A percentile compares a stretch with the other conserved stretches of the same genome.
These are phyloP conservation scores for Drechslera avenae DNA, from an alignment of 2,329 filamentous ascomycete species.

Conservation along the genomic window DNA sequence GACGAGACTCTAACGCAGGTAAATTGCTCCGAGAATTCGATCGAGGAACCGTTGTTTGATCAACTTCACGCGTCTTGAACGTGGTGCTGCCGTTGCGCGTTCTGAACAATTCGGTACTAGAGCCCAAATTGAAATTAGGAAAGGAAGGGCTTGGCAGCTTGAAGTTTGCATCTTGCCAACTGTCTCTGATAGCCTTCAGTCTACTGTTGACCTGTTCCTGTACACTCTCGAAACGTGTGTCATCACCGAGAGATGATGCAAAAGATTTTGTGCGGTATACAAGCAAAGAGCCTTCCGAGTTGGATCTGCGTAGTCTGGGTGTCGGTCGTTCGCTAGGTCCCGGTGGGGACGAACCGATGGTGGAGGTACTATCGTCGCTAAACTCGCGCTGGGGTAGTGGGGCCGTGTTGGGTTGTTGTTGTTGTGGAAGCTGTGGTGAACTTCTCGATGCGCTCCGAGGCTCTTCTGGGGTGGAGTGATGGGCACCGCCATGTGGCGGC, in stretches of 20 bases:
- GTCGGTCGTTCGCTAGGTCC: slow-evolving; percentile 22
- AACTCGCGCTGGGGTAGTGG: slow-evolving; percentile 26
- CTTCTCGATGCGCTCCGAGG: slow-evolving; percentile 8
- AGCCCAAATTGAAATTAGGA: slow-evolving; percentile 56
- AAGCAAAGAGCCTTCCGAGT: slow-evolving; percentile 76
- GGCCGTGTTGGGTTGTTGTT: slow-evolving; percentile 21
- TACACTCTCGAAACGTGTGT: slow-evolving; percentile 78
- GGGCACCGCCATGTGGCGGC: slow-evolving; percentile 30
- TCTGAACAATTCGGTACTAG: slow-evolving; percentile 38
- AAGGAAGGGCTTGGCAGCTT: slow-evolving; percentile 61
- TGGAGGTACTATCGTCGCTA: slow-evolving; percentile 24
- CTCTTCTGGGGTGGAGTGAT: slow-evolving; percentile 14
- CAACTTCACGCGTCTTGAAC: slow-evolving; percentile 19
- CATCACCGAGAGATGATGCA: slow-evolving; percentile 83
- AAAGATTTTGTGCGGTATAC: slow-evolving; percentile 76
- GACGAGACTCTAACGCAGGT: slow-evolving; percentile 17
- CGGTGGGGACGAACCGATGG: slow-evolving; percentile 13
- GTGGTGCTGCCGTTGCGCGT: slow-evolving; percentile 21
- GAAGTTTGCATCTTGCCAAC: slow-evolving; percentile 80
- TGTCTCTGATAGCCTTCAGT: slow-evolving; percentile 88
- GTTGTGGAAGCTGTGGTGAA: slow-evolving; percentile 15
- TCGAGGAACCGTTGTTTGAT: slow-evolving; percentile 19
- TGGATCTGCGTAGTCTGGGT: slow-evolving; percentile 61
- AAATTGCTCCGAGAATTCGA: slow-evolving; percentile 25
- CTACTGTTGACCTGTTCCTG: slow-evolving; percentile 86